phyloP scores from a whole-genome alignment of 164 flowering plant genomes.

The Annona cherimola region DNA sequence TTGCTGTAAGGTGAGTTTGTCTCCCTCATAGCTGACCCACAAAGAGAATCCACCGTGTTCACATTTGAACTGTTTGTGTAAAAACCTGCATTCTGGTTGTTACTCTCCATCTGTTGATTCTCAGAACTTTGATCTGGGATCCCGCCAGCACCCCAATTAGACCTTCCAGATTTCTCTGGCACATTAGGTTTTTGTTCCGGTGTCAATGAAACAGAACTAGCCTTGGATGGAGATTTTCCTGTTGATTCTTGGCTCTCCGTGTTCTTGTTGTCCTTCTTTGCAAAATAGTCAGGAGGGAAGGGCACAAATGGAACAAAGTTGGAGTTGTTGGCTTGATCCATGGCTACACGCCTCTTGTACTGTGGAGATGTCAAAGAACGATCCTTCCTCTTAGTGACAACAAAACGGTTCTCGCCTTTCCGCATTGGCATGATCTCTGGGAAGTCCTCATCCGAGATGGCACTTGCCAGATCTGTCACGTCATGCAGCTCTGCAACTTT shows the following conservation, averaged over 20 bases:
- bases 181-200: constrained; percentile 9
- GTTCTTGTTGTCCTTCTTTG: constrained; percentile 47
- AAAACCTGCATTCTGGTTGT: constrained; percentile 17
- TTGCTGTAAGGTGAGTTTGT: constrained; percentile 8
- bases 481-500: constrained; percentile 68
- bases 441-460: constrained; percentile 70
- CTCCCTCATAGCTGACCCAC: constrained; percentile 10
- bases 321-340: constrained; percentile 53
- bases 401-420: constrained; percentile 85
- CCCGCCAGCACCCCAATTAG: constrained; percentile 3
- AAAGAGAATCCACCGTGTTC: constrained; percentile 5
- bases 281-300: constrained; percentile 87
- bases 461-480: constrained; percentile 48
- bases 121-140: constrained; percentile 10
- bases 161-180: constrained; percentile 8
- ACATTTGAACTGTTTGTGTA: constrained; percentile 17
- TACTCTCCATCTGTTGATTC: constrained; percentile 14
- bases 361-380: constrained; percentile 73
- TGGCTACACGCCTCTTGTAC: constrained; percentile 57
- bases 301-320: constrained; percentile 92
- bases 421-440: constrained; percentile 89
- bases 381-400: constrained; percentile 76
- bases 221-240: constrained; percentile 11
- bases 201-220: constrained; percentile 15
- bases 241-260: constrained; percentile 21